phyloP scores from a whole-genome alignment of 2,329 filamentous ascomycete genomes.

The Trichoderma atrobrunneum region DNA sequence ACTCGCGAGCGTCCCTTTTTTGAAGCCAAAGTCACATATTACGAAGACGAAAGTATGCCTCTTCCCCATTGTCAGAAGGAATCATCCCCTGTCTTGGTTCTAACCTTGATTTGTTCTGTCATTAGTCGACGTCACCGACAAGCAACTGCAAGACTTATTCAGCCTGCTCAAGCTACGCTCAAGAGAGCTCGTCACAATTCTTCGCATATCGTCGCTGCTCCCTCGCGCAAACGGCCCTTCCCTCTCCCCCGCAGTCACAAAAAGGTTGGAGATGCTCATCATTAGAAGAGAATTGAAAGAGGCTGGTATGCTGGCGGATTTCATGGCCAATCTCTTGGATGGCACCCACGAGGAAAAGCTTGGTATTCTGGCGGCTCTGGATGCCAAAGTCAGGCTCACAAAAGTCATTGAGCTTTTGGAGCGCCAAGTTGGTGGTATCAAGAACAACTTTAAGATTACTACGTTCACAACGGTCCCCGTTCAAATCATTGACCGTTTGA shows the following conservation, averaged over 20 bases:
- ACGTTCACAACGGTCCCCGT: conserved; percentile 67
- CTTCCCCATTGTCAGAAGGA: not conserved
- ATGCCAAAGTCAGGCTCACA: conserved; percentile 73
- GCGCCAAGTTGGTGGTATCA: conserved; percentile 77
- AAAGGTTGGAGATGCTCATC: conserved; percentile 85
- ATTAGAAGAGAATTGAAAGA: conserved; percentile 76
- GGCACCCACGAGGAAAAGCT: conserved; percentile 89
- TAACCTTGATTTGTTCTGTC: not conserved
- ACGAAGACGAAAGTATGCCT: conserved; percentile 64
- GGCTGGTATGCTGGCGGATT: conserved; percentile 84
- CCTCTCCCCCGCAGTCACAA: conserved; percentile 79
- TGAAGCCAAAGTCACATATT: conserved; percentile 72
- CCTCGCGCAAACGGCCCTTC: conserved; percentile 63
- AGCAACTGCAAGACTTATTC: conserved; percentile 69
- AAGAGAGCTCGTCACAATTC: conserved; percentile 77
- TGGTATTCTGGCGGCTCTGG: conserved; percentile 75
- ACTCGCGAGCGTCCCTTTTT: conserved; percentile 80
- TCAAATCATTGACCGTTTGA: conserved; percentile 57
- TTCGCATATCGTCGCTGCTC: conserved; percentile 82
- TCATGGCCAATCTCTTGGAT: conserved; percentile 92
- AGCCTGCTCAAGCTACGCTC: conserved; percentile 78
- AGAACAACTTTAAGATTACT: conserved; percentile 83
- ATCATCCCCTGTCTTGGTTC: not conserved
- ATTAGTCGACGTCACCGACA: conserved; percentile 44
- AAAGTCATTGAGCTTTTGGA: conserved; percentile 81